Conservation (phyloP, 306 rosid genomes). For the Trifolium pratense region DNA sequence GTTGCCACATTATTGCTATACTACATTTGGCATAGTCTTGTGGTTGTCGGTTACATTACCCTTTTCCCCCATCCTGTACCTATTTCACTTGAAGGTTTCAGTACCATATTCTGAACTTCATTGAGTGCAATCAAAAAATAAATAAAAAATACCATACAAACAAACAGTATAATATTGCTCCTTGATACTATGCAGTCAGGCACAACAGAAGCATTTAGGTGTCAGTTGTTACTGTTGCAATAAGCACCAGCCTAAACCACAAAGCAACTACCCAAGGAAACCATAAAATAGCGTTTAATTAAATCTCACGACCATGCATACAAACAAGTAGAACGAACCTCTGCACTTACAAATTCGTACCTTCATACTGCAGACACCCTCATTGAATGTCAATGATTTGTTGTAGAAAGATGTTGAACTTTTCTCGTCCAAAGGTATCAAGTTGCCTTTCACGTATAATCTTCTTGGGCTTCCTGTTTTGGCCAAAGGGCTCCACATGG, state of each 20-base stretch:
- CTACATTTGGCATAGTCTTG: constrained; percentile 3
- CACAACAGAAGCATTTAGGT: constrained; percentile 27
- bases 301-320: constrained; percentile 31
- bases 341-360: constrained; percentile 46
- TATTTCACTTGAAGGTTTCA: too few relatives aligned
- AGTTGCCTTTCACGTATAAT: constrained; percentile 55
- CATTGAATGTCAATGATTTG: constrained; percentile 56
- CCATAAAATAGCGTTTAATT: constrained; percentile 21
- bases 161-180: constrained; percentile 20
- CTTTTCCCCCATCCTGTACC: too few relatives aligned
- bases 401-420: constrained; percentile 50
- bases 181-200: constrained; percentile 1
- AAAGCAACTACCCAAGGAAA: constrained; percentile 34
- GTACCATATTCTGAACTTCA: too few relatives aligned
- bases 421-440: constrained; percentile 48
- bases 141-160: too few relatives aligned
- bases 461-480: constrained; percentile 63
- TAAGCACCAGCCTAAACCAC: constrained; percentile 28
- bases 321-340: constrained; percentile 26
- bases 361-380: constrained; percentile 74
- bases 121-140: too few relatives aligned
- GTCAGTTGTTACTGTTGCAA: constrained; percentile 13
- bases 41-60: constrained; percentile 4
- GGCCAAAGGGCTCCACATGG: constrained; percentile 79
- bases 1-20: constrained; percentile 7